Base-by-base conservation (phyloP, 2,329 filamentous ascomycete genomes). In the Alternaria sp. region DNA sequence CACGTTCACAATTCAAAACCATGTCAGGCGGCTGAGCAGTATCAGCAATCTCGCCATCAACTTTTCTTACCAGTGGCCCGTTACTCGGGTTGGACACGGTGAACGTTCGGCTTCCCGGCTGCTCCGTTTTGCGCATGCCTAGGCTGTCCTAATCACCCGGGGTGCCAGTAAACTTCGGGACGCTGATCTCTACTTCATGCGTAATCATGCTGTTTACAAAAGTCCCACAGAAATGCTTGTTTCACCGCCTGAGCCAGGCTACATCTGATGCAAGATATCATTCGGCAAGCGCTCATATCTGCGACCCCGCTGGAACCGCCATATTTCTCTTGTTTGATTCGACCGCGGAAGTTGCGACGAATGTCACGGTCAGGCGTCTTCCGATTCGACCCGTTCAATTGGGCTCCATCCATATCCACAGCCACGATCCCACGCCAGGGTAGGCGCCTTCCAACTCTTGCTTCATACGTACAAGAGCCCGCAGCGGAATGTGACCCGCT, bases 261-360 rank as follows among this genome's bases (percentile, higher is more conserved):
- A 26, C 31, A 48, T 48, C 44, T 31, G 31, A 23, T 33, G 44
- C 29, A 46, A 14, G 17, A 33, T 33, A 33, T 13, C 29, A 14
- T 24, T 11, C 29, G 31, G 29, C 14, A 21, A 21, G 44, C 13
- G 29, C 29, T 33, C 44, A 33, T 46, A 8, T 11, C 17, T 11
- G 3, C 23, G 29, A 13, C 13, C 44, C 29, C 29, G 21, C 23
- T 17, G 2, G 10, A 33, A 24, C 29, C 29, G 10, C 13, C 29
- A 24, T 23, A 9, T 10, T 23, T 33, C 44, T 46, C 17, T 21
- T 33, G 17, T 46, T 17, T 34, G 29, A 33, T 34, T 46, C 17
- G 44, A 33, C 44, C 17, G 44, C 44, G 29, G 44, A 46, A 46
- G 17, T 17, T 34, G 44, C 29, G 17, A 33, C 24, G 31, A 46